A percentile compares a stretch with the other conserved stretches of the same genome.
These are phyloP conservation scores for Kwoniella sp. DNA, from an alignment of 768 basidiomycete species.

Conservation along the genomic window DNA sequence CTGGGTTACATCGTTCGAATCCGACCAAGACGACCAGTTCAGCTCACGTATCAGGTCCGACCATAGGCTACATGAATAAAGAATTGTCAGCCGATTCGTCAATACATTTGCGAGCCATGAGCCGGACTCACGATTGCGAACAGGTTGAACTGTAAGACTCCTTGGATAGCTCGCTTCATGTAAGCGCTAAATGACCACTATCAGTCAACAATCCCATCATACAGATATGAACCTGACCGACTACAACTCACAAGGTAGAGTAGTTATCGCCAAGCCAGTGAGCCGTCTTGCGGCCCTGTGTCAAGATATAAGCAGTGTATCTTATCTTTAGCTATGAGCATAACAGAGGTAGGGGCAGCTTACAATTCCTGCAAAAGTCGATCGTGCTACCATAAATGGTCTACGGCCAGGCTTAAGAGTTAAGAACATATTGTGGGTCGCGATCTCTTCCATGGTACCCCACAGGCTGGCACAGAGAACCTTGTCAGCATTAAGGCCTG, in stretches of 20 bases:
- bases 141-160: conserved; percentile 77
- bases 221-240: too few relatives aligned
- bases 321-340: too few relatives aligned
- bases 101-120: conserved; percentile 57
- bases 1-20: not conserved
- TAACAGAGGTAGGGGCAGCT: too few relatives aligned
- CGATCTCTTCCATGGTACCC: conserved; percentile 66
- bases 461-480: conserved; percentile 28
- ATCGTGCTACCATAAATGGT: conserved; percentile 60
- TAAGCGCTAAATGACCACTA: conserved; percentile 58
- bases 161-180: conserved; percentile 71
- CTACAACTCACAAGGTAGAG: conserved; percentile 64
- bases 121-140: conserved; percentile 58
- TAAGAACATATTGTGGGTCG: conserved; percentile 66
- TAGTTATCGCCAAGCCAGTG: conserved; percentile 70
- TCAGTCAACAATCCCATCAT: not conserved
- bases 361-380: conserved; percentile 51
- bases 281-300: conserved; percentile 23
- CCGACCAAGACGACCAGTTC: conserved; percentile 57
- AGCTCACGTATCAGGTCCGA: conserved; percentile 77
- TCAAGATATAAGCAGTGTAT: too few relatives aligned
- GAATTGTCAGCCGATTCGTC: not conserved
- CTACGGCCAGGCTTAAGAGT: conserved; percentile 64
- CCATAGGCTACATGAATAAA: conserved; percentile 62
- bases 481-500: too few relatives aligned